Percentiles rank a stretch among this genome's conserved stretches.
These are phyloP conservation scores for Aspergillus pseudotamarii DNA, from an alignment of 2,329 filamentous ascomycete species.

Conservation along the genomic window DNA sequence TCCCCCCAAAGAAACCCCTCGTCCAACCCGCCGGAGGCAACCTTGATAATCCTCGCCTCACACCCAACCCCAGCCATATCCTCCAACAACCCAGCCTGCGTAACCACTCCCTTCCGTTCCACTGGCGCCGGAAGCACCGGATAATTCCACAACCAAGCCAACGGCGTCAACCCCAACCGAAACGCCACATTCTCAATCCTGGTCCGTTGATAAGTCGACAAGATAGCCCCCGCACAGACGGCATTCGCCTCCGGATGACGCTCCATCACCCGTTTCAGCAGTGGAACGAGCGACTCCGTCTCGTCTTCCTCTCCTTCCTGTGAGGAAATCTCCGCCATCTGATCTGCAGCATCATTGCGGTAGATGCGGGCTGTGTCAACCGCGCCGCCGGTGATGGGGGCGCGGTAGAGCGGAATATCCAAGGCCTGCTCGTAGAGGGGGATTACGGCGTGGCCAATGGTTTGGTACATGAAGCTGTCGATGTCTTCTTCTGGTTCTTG, in stretches of 20 bases:
- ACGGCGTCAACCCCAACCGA: constrained; percentile 77
- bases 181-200: constrained; percentile 88
- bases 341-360: constrained; percentile 30
- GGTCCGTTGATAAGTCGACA: constrained; percentile 94
- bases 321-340: constrained; percentile 13
- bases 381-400: constrained; percentile 71
- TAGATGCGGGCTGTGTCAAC: constrained; percentile 76
- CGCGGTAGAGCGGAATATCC: constrained; percentile 79
- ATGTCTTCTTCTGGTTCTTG: constrained; percentile 61
- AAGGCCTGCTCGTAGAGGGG: constrained; percentile 82
- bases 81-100: constrained; percentile 60
- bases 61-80: constrained; percentile 80
- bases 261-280: constrained; percentile 68
- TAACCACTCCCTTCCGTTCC: constrained; percentile 24
- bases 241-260: constrained; percentile 82
- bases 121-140: constrained; percentile 65
- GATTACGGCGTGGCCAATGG: constrained; percentile 84
- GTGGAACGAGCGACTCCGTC: constrained; percentile 80
- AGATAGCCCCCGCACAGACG: constrained; percentile 84
- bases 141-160: constrained; percentile 93
- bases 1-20: constrained; percentile 79
- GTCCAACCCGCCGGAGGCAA: constrained; percentile 86
- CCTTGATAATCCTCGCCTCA: constrained; percentile 91
- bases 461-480: constrained; percentile 99
- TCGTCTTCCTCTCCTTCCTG: constrained; percentile 72